These are phyloP conservation scores for Tothia fuscella DNA, from an alignment of 2,329 filamentous ascomycete genomes.

Conservation along the genomic window DNA sequence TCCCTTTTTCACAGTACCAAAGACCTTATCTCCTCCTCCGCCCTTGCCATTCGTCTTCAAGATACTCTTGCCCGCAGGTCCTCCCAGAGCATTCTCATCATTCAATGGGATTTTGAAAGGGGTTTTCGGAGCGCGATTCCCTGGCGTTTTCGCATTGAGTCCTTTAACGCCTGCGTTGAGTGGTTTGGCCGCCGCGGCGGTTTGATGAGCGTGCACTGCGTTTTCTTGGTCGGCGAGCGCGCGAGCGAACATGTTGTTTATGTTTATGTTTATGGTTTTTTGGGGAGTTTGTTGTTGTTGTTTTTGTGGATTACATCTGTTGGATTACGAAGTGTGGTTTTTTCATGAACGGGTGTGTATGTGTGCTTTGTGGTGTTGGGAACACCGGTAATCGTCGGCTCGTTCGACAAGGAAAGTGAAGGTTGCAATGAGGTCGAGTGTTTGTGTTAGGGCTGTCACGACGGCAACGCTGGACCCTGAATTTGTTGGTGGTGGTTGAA, in stretches of 20 bases:
- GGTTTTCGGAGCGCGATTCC: conserved; percentile 64
- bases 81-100: conserved; percentile 68
- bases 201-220: conserved; percentile 62
- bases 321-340: too few species aligned
- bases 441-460: too few species aligned
- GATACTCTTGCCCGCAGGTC: conserved; percentile 41
- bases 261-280: not conserved
- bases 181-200: conserved; percentile 57
- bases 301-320: too few species aligned
- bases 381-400: too few species aligned
- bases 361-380: too few species aligned
- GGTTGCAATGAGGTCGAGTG: too few species aligned
- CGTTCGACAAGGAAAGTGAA: too few species aligned
- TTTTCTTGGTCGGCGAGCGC: conserved; percentile 76
- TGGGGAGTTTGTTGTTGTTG: too few species aligned
- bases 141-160: conserved; percentile 66
- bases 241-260: conserved; percentile 34
- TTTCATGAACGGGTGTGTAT: too few species aligned
- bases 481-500: too few species aligned
- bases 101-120: conserved; percentile 67
- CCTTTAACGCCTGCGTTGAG: conserved; percentile 52
- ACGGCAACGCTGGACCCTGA: too few species aligned
- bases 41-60: conserved; percentile 44
- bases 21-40: conserved; percentile 22
- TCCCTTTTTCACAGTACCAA: conserved; percentile 32